These are phyloP conservation scores for Picochlorum sp. DNA, from an alignment of 139 green algal genomes.

Conservation along the genomic window DNA sequence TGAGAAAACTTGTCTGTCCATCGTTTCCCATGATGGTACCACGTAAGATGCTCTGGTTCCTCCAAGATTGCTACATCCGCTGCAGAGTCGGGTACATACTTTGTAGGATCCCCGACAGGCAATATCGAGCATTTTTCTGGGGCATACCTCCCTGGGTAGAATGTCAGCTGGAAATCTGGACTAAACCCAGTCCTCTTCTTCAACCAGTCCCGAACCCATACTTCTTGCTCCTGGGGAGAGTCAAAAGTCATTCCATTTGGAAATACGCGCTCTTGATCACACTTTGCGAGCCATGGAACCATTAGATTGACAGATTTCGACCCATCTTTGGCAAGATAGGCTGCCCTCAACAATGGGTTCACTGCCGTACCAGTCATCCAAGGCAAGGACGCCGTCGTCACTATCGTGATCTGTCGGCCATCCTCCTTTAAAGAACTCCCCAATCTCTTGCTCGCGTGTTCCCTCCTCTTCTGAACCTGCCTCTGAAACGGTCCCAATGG, in stretches of 20 bases:
- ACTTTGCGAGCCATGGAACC: slow-evolving; percentile 80
- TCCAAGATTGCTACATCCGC: slow-evolving; percentile 96
- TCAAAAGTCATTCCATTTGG: slow-evolving; percentile 81
- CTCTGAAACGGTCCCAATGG: slow-evolving; percentile 18
- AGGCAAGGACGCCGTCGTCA: slow-evolving; percentile 92
- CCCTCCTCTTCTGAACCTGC: background rate
- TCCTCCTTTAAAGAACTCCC: slow-evolving; percentile 54
- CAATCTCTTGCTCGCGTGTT: background rate
- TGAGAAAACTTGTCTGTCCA: slow-evolving; percentile 98
- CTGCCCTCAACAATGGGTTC: slow-evolving; percentile 94
- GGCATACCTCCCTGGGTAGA: slow-evolving; percentile 88
- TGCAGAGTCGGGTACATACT: slow-evolving; percentile 75
- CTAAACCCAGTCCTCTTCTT: slow-evolving; percentile 79
- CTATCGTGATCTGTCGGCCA: slow-evolving; percentile 82
- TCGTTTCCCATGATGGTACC: slow-evolving; percentile 93
- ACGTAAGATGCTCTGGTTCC: slow-evolving; percentile 98
- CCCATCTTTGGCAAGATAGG: slow-evolving; percentile 76
- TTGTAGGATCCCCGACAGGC: slow-evolving; percentile 92
- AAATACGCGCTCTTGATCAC: slow-evolving; percentile 88
- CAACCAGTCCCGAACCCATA: slow-evolving; percentile 85
- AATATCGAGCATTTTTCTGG: slow-evolving; percentile 86
- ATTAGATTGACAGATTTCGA: slow-evolving; percentile 58
- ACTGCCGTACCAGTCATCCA: slow-evolving; percentile 99
- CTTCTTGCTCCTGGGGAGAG: slow-evolving; percentile 71
- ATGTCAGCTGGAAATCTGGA: slow-evolving; percentile 87